Evolutionary conservation across 2,329 filamentous ascomycete species (phyloP), one percentile per base, ranked within the genome.

Genomic region (Thyridium curvatum): DNA sequence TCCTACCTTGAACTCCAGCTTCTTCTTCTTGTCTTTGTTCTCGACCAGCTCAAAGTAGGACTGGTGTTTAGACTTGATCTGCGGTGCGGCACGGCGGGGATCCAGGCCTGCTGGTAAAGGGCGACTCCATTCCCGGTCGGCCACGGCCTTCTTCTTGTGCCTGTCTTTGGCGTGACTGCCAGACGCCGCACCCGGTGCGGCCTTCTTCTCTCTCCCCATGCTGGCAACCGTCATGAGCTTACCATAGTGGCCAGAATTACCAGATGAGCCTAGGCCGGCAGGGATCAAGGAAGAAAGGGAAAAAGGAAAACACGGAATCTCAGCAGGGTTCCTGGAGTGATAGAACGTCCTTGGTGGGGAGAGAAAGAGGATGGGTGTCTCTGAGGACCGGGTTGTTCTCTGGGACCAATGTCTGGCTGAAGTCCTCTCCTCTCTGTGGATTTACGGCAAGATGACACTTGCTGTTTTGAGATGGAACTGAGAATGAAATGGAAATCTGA

Each of bases 21-120:
- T 82, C 60, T 77, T 76, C 56, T 79, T 82, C 54, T 73, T 77
- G 46, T 82, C 72, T 41, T 69, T 69, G 51, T 83, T 83, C 50
- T 82, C 73, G 43, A 80, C 72, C 44, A 80, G 69, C 56, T 83
- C 78, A 50, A 78, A 79, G 52, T 79, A 81, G 12, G 74, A 71
- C 47, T 75, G 71, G 55, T 83, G 74, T 52, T 78, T 78, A 32
- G 68, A 59, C 43, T 68, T 73, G 29, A 69, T 60, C 36, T 44
- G 45, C 12, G 52, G 57, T 30, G 44, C 46, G 32, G 54, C 51
- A 16, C 45, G 56, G 14, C 51, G 44, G 2, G 56, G 58, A 35
- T 55, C 51, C 38, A 61, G 39, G 16, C 50, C 52, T 16, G 48
- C 41, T 6, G 50, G 51, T 13, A 51, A 29, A 8, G 51, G 50